phyloP scores from a whole-genome alignment of 2,329 filamentous ascomycete genomes.

The Pseudocercospora fijiensis region DNA sequence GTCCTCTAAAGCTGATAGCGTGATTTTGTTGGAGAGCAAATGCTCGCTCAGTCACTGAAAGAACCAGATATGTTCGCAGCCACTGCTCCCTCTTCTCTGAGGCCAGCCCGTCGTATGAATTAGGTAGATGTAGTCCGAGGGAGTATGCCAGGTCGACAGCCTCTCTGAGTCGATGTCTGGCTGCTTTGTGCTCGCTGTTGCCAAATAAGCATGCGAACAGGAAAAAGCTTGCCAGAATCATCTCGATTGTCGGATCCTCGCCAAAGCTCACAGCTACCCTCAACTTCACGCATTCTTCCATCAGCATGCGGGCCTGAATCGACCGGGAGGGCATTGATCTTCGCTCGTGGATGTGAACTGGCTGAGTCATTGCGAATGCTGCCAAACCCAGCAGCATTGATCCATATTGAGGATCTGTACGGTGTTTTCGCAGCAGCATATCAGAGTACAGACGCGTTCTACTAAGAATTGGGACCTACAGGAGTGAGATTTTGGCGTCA shows the following conservation, averaged over 20 bases:
- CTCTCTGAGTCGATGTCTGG: constrained; percentile 33
- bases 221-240: constrained; percentile 36
- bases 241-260: constrained; percentile 33
- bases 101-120: constrained; percentile 41
- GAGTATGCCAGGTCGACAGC: constrained; percentile 44
- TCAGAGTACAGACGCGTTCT: constrained; percentile 44
- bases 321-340: constrained; percentile 31
- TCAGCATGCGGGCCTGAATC: constrained; percentile 44
- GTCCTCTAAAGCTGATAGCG: constrained; percentile 45
- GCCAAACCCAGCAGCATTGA: constrained; percentile 46
- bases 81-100: constrained; percentile 43
- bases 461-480: constrained; percentile 42
- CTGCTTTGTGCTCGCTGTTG: constrained; percentile 31
- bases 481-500: background rate
- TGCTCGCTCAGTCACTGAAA: constrained; percentile 39
- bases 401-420: constrained; percentile 45
- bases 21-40: constrained; percentile 47
- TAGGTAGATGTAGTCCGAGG: constrained; percentile 43
- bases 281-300: constrained; percentile 47
- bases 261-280: constrained; percentile 44
- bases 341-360: constrained; percentile 46
- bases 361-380: constrained; percentile 47
- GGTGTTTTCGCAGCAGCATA: constrained; percentile 46
- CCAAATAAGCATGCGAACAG: constrained; percentile 36
- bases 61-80: constrained; percentile 42